phyloP scores from a whole-genome alignment of 2,329 filamentous ascomycete species.

The Trichophyton benhamiae region DNA sequence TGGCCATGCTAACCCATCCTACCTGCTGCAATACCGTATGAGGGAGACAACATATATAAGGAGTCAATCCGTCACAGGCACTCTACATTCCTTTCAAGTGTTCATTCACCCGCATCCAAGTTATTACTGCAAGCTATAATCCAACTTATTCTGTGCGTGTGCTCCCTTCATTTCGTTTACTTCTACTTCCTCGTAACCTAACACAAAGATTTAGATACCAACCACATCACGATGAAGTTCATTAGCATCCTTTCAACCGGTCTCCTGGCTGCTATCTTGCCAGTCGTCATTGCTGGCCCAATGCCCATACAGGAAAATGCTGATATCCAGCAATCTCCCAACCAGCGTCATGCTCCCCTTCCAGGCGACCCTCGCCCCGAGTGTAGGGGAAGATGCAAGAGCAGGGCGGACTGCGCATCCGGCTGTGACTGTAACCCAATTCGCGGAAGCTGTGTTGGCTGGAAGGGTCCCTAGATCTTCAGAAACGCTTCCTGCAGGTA shows the following conservation, averaged over 20 bases:
- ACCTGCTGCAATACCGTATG: not conserved
- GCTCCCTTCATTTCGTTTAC: not conserved
- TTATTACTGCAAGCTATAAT: not conserved
- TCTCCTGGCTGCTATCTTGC: not conserved
- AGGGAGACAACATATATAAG: not conserved
- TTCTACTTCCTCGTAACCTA: not conserved
- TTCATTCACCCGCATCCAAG: not conserved
- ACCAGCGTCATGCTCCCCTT: not conserved
- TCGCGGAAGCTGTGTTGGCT: slow-evolving; percentile 2
- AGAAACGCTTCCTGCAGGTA: too few species aligned
- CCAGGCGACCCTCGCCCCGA: not conserved
- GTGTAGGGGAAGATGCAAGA: not conserved
- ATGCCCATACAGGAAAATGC: not conserved
- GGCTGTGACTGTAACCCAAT: not conserved
- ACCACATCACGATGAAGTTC: not conserved
- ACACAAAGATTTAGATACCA: not conserved
- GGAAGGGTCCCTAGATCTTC: not conserved
- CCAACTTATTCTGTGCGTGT: not conserved
- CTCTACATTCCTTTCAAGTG: not conserved
- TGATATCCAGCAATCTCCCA: not conserved
- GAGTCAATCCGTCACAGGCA: not conserved
- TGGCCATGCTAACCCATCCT: too few species aligned
- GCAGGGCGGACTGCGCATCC: not conserved
- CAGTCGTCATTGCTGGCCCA: not conserved
- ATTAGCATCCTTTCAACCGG: not conserved